Evolutionary conservation across 371 early-diverging fungal species (phyloP), one percentile per base, ranked within the genome.

Genomic region (Hamiltosporidium magnivora): DNA sequence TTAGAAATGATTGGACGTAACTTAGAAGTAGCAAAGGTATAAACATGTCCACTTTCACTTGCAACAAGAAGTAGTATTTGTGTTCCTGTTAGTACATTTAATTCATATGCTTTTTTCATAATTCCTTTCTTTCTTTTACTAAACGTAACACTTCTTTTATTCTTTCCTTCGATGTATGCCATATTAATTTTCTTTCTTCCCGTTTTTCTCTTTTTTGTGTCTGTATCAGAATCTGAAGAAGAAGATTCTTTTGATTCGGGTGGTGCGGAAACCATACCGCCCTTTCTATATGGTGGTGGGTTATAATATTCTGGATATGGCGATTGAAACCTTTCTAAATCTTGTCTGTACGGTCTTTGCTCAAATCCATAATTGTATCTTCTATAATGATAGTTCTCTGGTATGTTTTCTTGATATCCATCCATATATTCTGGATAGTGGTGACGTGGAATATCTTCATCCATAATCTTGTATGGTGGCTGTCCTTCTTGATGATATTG

Each of bases 51-150:
- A 37, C 92, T 92, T 79, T 92, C 94, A 1, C 93, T 90, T 14
- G 94, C 93, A 6, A 95, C 89, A 54, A 96, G 76, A 54, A 96
- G 82, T 63, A 95, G 84, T 52, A 95, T 90, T 79, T 96, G 91
- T 1, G 94, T 92, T 63, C 94, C 94, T 0, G 97, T 95, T 62
- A 96, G 82, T 1, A 92, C 89, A 74, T 86, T 86, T 44, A 96
- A 84, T 79, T 95, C 97, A 75, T 89, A 93, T 0, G 95, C 95
- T 87, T 94, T 96, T 81, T 95, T 95, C 93, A 96, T 92, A 73
- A 96, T 90, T 54, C 96, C 96, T 42, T 93, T 91, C 80, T 94
- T 96, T 78, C 97, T 85, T 80, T 96, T 96, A 70, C 88, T 88
- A 80, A 96, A 96, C 1, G 95, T 93, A 66, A 95, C 93, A 72